Percentiles rank a stretch among this genome's conserved stretches.
These are phyloP conservation scores for Silene noctiflora DNA, from an alignment of 179 eudicot species.

Conservation along the genomic window DNA sequence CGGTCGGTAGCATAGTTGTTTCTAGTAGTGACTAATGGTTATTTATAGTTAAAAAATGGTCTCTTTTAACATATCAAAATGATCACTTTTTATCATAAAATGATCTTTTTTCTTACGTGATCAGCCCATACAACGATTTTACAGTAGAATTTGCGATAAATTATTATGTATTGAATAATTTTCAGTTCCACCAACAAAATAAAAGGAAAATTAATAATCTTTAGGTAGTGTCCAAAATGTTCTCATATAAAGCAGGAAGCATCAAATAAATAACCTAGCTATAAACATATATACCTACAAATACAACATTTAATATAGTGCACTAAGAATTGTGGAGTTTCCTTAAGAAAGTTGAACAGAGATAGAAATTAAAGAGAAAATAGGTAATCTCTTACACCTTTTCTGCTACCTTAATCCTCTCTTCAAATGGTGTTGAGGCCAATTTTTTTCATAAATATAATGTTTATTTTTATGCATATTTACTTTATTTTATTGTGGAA, in stretches of 20 bases:
- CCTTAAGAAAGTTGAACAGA: constrained; percentile 8
- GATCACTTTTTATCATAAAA: no score
- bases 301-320: constrained; percentile 18
- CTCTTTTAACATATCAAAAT: no score
- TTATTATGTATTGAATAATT: not conserved
- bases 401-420: not conserved
- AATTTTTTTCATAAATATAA: not conserved
- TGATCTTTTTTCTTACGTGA: no score
- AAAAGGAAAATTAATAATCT: not conserved
- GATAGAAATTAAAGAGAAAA: constrained; percentile 12
- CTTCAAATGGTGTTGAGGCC: constrained; percentile 1
- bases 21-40: no score
- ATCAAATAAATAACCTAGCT: constrained; percentile 13
- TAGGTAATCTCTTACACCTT: constrained; percentile 17
- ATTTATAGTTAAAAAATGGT: no score
- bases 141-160: no score
- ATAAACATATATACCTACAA: constrained; percentile 24
- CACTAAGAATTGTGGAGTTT: constrained; percentile 1
- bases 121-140: no score
- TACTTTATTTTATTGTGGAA: not conserved
- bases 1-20: no score
- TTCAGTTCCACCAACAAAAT: not conserved
- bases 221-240: not conserved
- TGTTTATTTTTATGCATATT: constrained; percentile 7
- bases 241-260: constrained; percentile 10